phyloP scores from a whole-genome alignment of 2,329 filamentous ascomycete species.

The Fusarium illudens region DNA sequence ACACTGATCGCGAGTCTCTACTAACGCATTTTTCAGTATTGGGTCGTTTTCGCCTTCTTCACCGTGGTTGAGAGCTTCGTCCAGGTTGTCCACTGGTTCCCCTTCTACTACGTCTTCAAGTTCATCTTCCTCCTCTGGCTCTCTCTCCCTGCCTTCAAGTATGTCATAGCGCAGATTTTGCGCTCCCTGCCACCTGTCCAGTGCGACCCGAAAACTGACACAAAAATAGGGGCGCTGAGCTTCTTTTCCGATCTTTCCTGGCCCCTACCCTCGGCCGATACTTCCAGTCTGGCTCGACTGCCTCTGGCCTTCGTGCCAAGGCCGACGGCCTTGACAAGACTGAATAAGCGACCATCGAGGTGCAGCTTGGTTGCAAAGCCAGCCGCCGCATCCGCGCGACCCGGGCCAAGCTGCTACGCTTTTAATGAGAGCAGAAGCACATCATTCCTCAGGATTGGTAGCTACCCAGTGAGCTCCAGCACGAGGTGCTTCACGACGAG shows the following conservation, averaged over 20 bases:
- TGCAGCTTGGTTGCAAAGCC: constrained; percentile 41
- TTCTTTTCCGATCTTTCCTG: constrained; percentile 96
- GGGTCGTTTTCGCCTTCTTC: constrained; percentile 85
- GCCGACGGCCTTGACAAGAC: constrained; percentile 79
- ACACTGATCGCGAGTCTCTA: constrained; percentile 8
- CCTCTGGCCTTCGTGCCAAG: constrained; percentile 88
- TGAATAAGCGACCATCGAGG: constrained; percentile 58
- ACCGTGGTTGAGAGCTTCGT: constrained; percentile 84
- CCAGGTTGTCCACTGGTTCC: constrained; percentile 91
- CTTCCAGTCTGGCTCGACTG: constrained; percentile 80
- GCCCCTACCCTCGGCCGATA: constrained; percentile 91
- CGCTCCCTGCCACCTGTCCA: constrained; percentile 8
- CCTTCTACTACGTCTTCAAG: constrained; percentile 99
- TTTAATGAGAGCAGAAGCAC: constrained; percentile 28
- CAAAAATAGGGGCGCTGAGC: constrained; percentile 80
- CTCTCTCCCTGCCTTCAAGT: constrained; percentile 93
- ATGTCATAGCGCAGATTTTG: constrained; percentile 52
- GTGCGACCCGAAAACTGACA: constrained; percentile 26
- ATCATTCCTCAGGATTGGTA: constrained; percentile 19
- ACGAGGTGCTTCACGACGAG: constrained; percentile 8
- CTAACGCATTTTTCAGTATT: constrained; percentile 70
- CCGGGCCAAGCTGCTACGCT: constrained; percentile 36
- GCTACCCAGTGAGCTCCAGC: constrained; percentile 13
- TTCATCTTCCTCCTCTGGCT: constrained; percentile 98
- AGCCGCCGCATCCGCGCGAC: constrained; percentile 34